Evolutionary conservation across 331 rosid species (phyloP), one percentile per base, ranked within the genome.

Genomic region (Acacia concinna): DNA sequence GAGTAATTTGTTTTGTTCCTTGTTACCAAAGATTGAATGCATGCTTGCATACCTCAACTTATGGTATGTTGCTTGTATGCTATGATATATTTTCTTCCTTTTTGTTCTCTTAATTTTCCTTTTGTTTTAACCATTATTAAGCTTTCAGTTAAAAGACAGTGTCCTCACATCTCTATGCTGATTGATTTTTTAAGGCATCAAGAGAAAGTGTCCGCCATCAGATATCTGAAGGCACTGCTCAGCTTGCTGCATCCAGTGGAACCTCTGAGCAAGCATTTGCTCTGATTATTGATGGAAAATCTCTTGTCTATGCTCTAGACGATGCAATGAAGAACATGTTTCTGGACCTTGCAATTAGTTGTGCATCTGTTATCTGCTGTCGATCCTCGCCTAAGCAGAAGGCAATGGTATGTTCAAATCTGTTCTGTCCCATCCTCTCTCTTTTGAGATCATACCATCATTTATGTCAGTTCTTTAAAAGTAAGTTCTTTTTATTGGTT

Each of bases 381-480:
- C 98, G 99, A 37, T 89, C 99, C 37, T 96, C 99, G 0, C 99
- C 99, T 35, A 96, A 96, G 85, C 99, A 96, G 82, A 96, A 96
- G 90, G 99, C 99, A 17, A 83, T 96, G 90, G 99, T 96, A 80
- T 18, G 89, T 79, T 84, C 5, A 62, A 31, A 14, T 62, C 65
- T 27, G 17, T 27, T 12, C 8, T 57, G 18, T 27, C 15, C 65
- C 18, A 25, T 57, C 34, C 34, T 9, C 64, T 23, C 20, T 3
- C 7, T 17, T 14, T 17, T 62, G 69, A 76, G 41, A 43, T 37
- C 40, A 17, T 27, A 37, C 82, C 65, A 21, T 72, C 72, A n/a
- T 49, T 51, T 41, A 3, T 40, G 46, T 67, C 52, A 49, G 68
- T 75, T 65, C 18, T 31, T 35, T 49, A 30, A 21, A 70, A 60